These are phyloP conservation scores for Cladophialophora immunda DNA, from an alignment of 2,329 filamentous ascomycete species.

Conservation along the genomic window DNA sequence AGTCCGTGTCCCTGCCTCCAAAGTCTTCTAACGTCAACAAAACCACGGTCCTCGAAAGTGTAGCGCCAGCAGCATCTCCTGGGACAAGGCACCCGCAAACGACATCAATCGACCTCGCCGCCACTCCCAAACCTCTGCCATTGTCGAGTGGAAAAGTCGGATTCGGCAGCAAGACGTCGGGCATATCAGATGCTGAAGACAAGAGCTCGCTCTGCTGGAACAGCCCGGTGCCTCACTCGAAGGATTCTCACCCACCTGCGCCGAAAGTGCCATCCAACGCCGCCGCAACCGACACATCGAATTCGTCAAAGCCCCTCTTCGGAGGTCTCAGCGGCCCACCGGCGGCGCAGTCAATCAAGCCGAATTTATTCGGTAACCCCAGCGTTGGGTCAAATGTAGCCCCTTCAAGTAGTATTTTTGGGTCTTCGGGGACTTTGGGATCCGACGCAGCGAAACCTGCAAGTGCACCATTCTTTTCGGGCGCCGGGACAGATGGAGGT, in stretches of 20 bases:
- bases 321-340: neutral
- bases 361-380: neutral
- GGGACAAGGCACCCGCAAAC: neutral
- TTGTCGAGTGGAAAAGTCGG: neutral
- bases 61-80: neutral
- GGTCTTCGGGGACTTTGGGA: neutral
- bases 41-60: neutral
- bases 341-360: neutral
- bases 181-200: neutral
- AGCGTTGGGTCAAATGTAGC: neutral
- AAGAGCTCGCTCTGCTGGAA: neutral
- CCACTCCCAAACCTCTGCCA: neutral
- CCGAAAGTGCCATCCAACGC: neutral
- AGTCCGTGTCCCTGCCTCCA: too few relatives aligned
- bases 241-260: neutral
- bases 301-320: neutral
- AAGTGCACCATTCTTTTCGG: too few relatives aligned
- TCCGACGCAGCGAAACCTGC: too few relatives aligned
- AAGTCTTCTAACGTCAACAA: neutral
- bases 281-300: neutral
- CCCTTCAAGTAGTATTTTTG: neutral
- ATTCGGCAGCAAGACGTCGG: neutral
- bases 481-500: too few relatives aligned
- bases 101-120: neutral
- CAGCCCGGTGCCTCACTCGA: neutral